Conservation (phyloP, 495 filamentous ascomycete genomes). For the Ascobolus immersus region DNA sequence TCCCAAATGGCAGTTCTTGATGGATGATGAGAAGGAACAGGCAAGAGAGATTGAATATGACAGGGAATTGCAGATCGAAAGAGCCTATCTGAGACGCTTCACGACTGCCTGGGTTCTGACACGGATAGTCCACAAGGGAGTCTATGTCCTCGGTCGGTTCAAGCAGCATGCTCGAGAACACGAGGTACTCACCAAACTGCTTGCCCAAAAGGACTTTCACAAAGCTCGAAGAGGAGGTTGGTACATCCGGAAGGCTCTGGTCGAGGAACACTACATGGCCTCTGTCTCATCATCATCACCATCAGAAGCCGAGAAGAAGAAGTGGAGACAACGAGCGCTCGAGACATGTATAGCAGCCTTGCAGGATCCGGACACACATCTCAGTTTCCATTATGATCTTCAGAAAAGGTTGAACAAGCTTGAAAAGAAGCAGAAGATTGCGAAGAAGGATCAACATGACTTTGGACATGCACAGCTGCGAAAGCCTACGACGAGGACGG, state of each 20-base stretch:
- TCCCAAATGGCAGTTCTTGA: slow-evolving; percentile 49
- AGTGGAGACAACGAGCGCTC: slow-evolving; percentile 58
- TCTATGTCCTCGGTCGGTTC: slow-evolving; percentile 53
- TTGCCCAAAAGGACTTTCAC: slow-evolving; percentile 64
- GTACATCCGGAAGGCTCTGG: slow-evolving; percentile 84
- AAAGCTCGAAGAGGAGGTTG: slow-evolving; percentile 61
- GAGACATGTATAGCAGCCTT: slow-evolving; percentile 71
- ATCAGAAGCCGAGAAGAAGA: slow-evolving; percentile 35
- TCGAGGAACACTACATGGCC: slow-evolving; percentile 90
- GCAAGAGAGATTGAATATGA: slow-evolving; percentile 28
- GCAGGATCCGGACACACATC: slow-evolving; percentile 62
- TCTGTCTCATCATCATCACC: slow-evolving; percentile 24
- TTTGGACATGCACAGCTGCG: slow-evolving; percentile 60
- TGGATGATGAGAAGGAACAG: slow-evolving; percentile 52
- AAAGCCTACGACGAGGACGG: slow-evolving; percentile 45
- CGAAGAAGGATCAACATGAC: slow-evolving; percentile 71
- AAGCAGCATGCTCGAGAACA: slow-evolving; percentile 63
- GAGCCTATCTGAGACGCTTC: slow-evolving; percentile 73
- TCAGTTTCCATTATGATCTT: slow-evolving; percentile 81
- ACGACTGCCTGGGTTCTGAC: slow-evolving; percentile 87
- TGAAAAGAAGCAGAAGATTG: slow-evolving; percentile 49
- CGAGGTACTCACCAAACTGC: slow-evolving; percentile 44
- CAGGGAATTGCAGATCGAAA: slow-evolving; percentile 63
- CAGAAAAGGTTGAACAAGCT: slow-evolving; percentile 81
- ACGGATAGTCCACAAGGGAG: slow-evolving; percentile 69